These are phyloP conservation scores for Aeminium ludgeri DNA, from an alignment of 495 filamentous ascomycete species.

Conservation along the genomic window DNA sequence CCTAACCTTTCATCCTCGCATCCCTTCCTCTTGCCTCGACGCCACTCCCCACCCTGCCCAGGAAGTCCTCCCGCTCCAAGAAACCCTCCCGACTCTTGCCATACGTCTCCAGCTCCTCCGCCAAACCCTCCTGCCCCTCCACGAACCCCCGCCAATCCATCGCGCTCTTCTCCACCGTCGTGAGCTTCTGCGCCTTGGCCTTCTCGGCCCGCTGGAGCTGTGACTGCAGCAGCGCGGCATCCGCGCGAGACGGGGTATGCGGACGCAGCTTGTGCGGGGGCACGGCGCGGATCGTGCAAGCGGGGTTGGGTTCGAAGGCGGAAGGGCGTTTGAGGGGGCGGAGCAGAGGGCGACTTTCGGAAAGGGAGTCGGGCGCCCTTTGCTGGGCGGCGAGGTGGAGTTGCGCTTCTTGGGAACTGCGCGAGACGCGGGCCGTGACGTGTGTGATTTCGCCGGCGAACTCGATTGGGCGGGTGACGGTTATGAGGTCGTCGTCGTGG, in stretches of 20 bases:
- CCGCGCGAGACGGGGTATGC: conserved; percentile 27
- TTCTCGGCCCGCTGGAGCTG: conserved; percentile 28
- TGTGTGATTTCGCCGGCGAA: conserved; percentile 71
- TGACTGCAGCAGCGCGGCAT: conserved; percentile 8
- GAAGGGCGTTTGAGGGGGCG: conserved; percentile 59
- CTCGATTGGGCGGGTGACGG: conserved; percentile 74
- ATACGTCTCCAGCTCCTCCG: conserved; percentile 71
- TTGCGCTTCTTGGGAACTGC: conserved; percentile 65
- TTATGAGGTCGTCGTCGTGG: conserved; percentile 41
- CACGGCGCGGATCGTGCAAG: conserved; percentile 24
- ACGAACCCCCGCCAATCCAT: conserved; percentile 93
- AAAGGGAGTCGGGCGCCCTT: not conserved
- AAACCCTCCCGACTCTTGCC: conserved; percentile 74
- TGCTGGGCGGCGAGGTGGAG: conserved; percentile 40
- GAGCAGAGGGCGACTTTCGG: conserved; percentile 29
- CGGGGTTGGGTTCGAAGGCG: conserved; percentile 59
- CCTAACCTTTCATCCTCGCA: conserved; percentile 38
- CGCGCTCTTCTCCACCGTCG: conserved; percentile 86
- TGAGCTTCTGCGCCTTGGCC: conserved; percentile 62
- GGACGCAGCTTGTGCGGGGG: conserved; percentile 20
- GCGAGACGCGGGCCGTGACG: conserved; percentile 59
- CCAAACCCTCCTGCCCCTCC: conserved; percentile 66
- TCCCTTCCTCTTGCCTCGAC: conserved; percentile 58
- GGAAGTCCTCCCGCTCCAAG: conserved; percentile 70
- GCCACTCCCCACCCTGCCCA: conserved; percentile 61